A percentile compares a stretch with the other conserved stretches of the same genome.
These are phyloP conservation scores for Scutellaria minor DNA, from an alignment of 257 asterid genomes.

Conservation along the genomic window DNA sequence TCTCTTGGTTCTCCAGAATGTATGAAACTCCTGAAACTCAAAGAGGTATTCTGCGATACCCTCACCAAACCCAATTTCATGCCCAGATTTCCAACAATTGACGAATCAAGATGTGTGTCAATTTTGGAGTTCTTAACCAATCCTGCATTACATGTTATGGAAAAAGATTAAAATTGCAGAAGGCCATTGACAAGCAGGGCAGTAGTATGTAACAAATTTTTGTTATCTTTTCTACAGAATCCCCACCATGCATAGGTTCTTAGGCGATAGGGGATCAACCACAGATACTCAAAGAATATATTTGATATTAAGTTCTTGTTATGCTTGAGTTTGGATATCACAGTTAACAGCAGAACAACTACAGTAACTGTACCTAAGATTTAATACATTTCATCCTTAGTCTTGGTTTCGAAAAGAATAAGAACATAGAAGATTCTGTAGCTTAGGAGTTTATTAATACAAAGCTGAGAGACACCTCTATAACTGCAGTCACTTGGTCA, in stretches of 20 bases:
- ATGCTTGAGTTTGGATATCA: constrained; percentile 13
- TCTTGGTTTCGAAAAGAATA: not conserved
- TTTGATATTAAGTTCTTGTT: not conserved
- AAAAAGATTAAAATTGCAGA: not conserved
- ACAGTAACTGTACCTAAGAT: not conserved
- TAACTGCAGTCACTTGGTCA: not conserved
- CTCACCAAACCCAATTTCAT: constrained; percentile 39
- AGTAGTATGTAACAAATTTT: not conserved
- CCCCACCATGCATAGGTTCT: not conserved
- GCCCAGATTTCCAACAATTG: constrained; percentile 43
- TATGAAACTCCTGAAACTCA: constrained; percentile 44
- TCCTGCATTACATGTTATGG: constrained; percentile 36
- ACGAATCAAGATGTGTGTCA: constrained; percentile 24
- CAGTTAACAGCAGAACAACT: not conserved
- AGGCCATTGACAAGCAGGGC: not conserved
- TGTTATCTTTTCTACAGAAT: not conserved
- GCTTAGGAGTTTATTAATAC: not conserved
- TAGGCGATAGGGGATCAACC: not conserved
- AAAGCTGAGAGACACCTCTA: constrained; percentile 1
- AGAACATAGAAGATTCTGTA: not conserved
- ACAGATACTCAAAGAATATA: not conserved
- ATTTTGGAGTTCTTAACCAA: constrained; percentile 27
- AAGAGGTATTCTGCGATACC: constrained; percentile 33
- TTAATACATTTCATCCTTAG: not conserved
- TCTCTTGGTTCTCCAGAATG: constrained; percentile 54